Evolutionary conservation across 768 basidiomycete genomes (phyloP).

Genomic region (Termitomyces sp.): DNA sequence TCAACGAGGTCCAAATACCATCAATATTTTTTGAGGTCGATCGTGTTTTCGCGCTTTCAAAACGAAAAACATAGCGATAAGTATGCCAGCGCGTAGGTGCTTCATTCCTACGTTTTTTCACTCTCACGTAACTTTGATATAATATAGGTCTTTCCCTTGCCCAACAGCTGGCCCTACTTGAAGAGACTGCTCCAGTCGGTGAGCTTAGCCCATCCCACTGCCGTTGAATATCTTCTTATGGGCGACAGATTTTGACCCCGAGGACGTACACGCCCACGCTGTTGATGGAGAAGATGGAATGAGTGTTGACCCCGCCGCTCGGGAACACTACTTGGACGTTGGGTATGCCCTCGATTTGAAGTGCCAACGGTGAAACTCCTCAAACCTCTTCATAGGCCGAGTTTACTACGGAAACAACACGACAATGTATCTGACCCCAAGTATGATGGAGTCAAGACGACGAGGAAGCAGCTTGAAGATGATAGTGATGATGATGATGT

Average conservation of each 20-base stretch:
- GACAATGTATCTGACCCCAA: constrained; percentile 73
- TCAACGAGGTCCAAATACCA: constrained; percentile 7
- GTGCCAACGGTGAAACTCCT: neutral
- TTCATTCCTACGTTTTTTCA: neutral
- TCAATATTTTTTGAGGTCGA: constrained; percentile 17
- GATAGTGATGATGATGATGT: constrained; percentile 45
- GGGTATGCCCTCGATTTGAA: constrained; percentile 50
- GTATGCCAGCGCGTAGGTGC: constrained; percentile 17
- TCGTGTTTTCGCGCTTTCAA: too few species aligned
- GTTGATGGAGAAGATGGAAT: constrained; percentile 41
- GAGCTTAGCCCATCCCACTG: constrained; percentile 20
- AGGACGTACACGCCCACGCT: constrained; percentile 59
- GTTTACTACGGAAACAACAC: constrained; percentile 62
- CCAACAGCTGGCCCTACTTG: constrained; percentile 81
- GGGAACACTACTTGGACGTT: constrained; percentile 85
- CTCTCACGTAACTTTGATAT: neutral
- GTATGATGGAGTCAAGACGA: constrained; percentile 69
- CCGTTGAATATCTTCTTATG: constrained; percentile 8
- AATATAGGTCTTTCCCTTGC: constrained; percentile 54
- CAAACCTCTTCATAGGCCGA: constrained; percentile 47
- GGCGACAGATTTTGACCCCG: constrained; percentile 68
- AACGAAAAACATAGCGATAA: too few species aligned
- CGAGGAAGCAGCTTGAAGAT: constrained; percentile 55
- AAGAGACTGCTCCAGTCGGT: constrained; percentile 71
- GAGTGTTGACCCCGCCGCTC: constrained; percentile 33